Percentiles rank a stretch among this genome's conserved stretches.
Evolutionary conservation across 495 filamentous ascomycete genomes (phyloP).

Genomic region (Chaetomium cochliodes): DNA sequence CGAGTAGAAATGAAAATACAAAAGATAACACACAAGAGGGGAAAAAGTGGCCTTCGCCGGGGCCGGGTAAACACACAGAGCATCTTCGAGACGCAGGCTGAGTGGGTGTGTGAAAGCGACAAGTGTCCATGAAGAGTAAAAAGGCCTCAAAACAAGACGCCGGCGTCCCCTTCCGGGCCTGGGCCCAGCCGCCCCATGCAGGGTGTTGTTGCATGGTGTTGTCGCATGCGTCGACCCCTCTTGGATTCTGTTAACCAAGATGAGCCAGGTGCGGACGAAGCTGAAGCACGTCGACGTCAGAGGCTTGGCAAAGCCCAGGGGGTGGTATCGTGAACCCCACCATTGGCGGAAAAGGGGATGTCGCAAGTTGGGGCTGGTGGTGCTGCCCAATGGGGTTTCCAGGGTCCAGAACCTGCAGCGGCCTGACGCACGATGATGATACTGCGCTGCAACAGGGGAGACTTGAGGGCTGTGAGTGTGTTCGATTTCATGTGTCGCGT

Average conservation of each 20-base stretch:
- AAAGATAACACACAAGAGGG: background rate
- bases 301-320: slow-evolving; percentile 21
- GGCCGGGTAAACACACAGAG: background rate
- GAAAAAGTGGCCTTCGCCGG: background rate
- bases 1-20: background rate
- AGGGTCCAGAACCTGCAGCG: slow-evolving; percentile 9
- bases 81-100: background rate
- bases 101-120: background rate
- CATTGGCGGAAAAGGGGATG: slow-evolving; percentile 16
- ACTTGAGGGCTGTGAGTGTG: background rate
- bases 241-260: background rate
- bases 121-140: background rate
- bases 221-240: background rate
- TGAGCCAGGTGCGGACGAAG: slow-evolving; percentile 4
- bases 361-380: background rate
- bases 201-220: slow-evolving; percentile 9
- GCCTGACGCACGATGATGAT: slow-evolving; percentile 19
- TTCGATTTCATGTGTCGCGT: background rate
- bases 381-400: slow-evolving; percentile 11
- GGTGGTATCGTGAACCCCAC: slow-evolving; percentile 5
- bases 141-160: background rate
- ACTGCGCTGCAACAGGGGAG: background rate
- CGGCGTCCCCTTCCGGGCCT: background rate
- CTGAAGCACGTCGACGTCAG: slow-evolving; percentile 28
- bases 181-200: background rate